phyloP scores from a whole-genome alignment of 2,329 filamentous ascomycete species.

The Albifimbria verrucaria region DNA sequence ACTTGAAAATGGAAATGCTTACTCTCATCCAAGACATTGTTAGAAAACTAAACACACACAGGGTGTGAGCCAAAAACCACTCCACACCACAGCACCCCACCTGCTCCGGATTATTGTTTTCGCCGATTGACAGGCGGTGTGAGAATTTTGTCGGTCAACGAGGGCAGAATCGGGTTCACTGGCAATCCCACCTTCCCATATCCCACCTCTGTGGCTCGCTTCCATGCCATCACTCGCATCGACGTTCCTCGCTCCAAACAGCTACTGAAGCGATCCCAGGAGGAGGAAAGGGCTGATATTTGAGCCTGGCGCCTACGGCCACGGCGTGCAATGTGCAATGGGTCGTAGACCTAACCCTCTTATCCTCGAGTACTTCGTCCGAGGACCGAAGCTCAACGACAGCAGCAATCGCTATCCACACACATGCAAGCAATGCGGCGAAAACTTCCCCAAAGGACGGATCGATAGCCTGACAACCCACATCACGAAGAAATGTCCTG shows the following conservation, averaged over 20 bases:
- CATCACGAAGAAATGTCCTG: constrained; percentile 82
- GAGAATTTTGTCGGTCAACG: constrained; percentile 39
- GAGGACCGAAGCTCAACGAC: constrained; percentile 82
- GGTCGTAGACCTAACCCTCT: constrained; percentile 80
- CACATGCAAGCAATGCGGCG: constrained; percentile 83
- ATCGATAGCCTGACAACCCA: constrained; percentile 80
- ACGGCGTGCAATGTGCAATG: constrained; percentile 48
- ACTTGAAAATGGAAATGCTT: no score
- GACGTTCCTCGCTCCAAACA: not conserved
- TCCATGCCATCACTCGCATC: not conserved
- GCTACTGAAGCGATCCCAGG: not conserved
- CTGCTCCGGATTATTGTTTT: constrained; percentile 18
- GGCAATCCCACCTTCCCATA: constrained; percentile 10
- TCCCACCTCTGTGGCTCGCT: not conserved
- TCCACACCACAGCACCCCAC: no score
- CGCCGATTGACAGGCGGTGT: constrained; percentile 31
- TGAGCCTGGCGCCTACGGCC: constrained; percentile 22
- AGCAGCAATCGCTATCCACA: constrained; percentile 90
- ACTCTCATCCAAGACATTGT: no score
- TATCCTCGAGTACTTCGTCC: constrained; percentile 84
- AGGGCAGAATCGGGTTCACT: constrained; percentile 33
- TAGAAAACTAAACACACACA: no score
- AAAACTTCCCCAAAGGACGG: constrained; percentile 86
- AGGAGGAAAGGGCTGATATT: not conserved
- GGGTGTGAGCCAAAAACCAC: no score